A percentile compares a stretch with the other conserved stretches of the same genome.
Conservation (phyloP, 2,329 filamentous ascomycete genomes). For the Fusarium nurragi region DNA sequence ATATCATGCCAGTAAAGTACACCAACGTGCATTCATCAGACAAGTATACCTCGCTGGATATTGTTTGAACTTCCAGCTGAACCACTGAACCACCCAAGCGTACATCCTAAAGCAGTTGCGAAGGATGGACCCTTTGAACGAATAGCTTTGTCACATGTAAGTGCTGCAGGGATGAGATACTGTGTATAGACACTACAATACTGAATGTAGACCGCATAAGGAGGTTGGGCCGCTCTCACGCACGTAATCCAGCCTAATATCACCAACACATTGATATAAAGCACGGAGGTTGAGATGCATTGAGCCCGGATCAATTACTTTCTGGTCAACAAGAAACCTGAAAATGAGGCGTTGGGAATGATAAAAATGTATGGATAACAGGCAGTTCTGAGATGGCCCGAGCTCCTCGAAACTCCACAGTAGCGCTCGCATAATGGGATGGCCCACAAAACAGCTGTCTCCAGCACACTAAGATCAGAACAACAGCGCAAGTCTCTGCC, state of each 20-base stretch:
- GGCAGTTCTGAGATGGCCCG: conserved; percentile 8
- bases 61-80: background rate
- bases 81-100: background rate
- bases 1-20: too few species aligned
- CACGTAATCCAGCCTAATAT: background rate
- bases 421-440: conserved; percentile 12
- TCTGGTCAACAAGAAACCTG: conserved; percentile 2
- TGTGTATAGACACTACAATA: background rate
- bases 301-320: background rate
- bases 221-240: background rate
- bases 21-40: background rate
- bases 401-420: conserved; percentile 22
- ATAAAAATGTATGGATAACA: conserved; percentile 17
- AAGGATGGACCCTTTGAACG: background rate
- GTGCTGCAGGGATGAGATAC: background rate
- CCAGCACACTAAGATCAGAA: conserved; percentile 21
- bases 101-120: background rate
- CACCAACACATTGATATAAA: background rate
- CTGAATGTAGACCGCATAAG: background rate
- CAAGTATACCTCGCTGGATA: background rate
- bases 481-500: conserved; percentile 33
- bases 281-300: background rate
- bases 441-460: conserved; percentile 28
- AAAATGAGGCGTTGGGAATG: conserved; percentile 17
- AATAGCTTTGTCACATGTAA: conserved; percentile 2